Evolutionary conservation across 352 stramenopile species (phyloP), one percentile per base, ranked within the genome.

Genomic region (Phytophthora multivora): DNA sequence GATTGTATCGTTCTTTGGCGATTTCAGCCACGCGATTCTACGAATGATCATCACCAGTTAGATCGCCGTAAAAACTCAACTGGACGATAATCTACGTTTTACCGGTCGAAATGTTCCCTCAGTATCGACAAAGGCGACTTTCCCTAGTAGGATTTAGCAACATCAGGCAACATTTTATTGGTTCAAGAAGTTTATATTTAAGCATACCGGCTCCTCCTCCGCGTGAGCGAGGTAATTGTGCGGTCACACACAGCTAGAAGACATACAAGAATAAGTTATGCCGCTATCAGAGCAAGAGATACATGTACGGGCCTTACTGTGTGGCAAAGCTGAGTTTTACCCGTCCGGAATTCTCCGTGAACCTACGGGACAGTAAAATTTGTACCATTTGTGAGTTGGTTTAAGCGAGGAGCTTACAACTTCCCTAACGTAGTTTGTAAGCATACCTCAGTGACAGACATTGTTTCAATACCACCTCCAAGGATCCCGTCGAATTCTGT

Each of bases 271-370:
- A 33, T 51, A 40, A 58, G 36, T 16, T 12, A 31, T 21, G 16
- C 62, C 19, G 11, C 28, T 36, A 35, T 5, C 2, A 25, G 7
- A 36, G 18, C 8, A 31, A 10, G n/a, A 33, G 45, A 23, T 5
- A 11, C n/a, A n/a, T n/a, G n/a, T n/a, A n/a, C 12, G 13, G 40
- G 11, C 1, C 36, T 26, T 81, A 91, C 84, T 35, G 95, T 98
- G 67, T 98, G 94, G 36, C 88, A 95, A 15, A 98, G 73, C 61
- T 98, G 95, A 1, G 95, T 98, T 68, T 98, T 98, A 18, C 95
- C 95, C 15, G 95, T 98, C 15, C 95, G 78, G 62, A 98, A 98
- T 61, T 98, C 94, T 15, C 94, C 91, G 50, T 95, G 93, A 52
- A 97, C 77, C 88, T 97, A 25, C 9, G 49, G 1, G 19, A n/a